Percentiles rank a stretch among this genome's conserved stretches.
These are phyloP conservation scores for Arctium lappa DNA, from an alignment of 129 eudicot species.

Conservation along the genomic window DNA sequence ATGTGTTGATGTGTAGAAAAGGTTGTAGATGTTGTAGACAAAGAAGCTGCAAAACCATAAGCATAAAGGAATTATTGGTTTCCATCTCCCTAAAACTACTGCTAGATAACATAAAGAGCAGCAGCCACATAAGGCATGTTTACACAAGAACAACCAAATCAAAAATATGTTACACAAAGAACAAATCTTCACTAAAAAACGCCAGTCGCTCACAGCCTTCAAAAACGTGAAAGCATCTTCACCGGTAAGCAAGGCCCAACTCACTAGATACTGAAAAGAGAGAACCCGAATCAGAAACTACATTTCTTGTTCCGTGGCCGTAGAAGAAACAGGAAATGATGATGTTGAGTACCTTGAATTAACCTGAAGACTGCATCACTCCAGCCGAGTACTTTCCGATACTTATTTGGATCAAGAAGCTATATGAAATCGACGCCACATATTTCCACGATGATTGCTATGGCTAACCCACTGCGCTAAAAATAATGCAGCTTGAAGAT, in stretches of 20 bases:
- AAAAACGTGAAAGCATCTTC: constrained; percentile 76
- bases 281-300: not conserved
- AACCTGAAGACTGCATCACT: constrained; percentile 85
- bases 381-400: constrained; percentile 88
- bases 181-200: not conserved
- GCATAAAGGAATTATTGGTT: too few relatives aligned
- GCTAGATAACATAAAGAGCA: too few relatives aligned
- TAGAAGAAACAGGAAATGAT: constrained; percentile 3
- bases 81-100: too few relatives aligned
- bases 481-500: not conserved
- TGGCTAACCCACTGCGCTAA: constrained; percentile 91
- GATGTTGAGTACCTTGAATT: constrained; percentile 68
- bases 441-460: constrained; percentile 92
- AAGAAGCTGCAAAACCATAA: too few relatives aligned
- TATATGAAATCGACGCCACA: constrained; percentile 99
- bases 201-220: constrained; percentile 67
- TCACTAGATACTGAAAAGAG: constrained; percentile 72
- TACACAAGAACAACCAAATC: too few relatives aligned
- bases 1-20: too few relatives aligned
- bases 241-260: constrained; percentile 69
- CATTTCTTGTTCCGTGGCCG: not conserved
- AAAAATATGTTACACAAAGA: too few relatives aligned
- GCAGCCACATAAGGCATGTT: too few relatives aligned
- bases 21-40: too few relatives aligned
- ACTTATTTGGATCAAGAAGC: constrained; percentile 94